These are phyloP conservation scores for Xylariaceae sp. DNA, from an alignment of 2,329 filamentous ascomycete species.

Conservation along the genomic window DNA sequence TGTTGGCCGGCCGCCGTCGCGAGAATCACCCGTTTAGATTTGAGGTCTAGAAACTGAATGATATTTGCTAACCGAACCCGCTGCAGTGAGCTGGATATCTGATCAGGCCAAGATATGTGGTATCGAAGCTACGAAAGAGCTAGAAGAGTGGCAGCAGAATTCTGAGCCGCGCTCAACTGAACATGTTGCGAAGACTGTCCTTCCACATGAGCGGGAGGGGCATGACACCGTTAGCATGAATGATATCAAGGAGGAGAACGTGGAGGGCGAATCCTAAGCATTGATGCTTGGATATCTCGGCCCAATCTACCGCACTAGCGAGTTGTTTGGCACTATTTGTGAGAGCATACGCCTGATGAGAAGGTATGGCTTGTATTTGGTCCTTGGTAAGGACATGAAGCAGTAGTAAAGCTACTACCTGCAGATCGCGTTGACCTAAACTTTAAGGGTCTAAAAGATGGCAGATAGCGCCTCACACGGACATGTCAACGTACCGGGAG, in stretches of 20 bases:
- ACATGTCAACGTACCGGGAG: too few species aligned
- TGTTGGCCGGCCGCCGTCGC: too few species aligned
- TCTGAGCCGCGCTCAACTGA: too few species aligned
- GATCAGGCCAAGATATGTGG: slow-evolving; percentile 31
- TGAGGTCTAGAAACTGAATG: not conserved
- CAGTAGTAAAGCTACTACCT: too few species aligned
- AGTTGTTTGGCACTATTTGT: not conserved
- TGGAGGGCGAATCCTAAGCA: not conserved
- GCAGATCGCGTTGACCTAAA: too few species aligned
- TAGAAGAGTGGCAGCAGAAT: slow-evolving; percentile 36
- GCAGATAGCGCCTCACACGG: too few species aligned
- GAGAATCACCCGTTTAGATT: not conserved
- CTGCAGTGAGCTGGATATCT: slow-evolving; percentile 28
- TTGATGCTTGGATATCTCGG: not conserved
- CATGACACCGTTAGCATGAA: not conserved
- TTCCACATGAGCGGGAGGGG: not conserved
- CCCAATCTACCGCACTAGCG: not conserved
- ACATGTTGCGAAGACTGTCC: not conserved
- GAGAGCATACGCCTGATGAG: not conserved
- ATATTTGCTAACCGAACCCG: not conserved
- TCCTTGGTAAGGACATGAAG: too few species aligned
- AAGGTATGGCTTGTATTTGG: too few species aligned
- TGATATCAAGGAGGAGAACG: not conserved
- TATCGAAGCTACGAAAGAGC: slow-evolving; percentile 33
- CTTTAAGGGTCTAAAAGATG: too few species aligned